Evolutionary conservation across 2,329 filamentous ascomycete species (phyloP).

Genomic region (Sphaceloma murrayae): DNA sequence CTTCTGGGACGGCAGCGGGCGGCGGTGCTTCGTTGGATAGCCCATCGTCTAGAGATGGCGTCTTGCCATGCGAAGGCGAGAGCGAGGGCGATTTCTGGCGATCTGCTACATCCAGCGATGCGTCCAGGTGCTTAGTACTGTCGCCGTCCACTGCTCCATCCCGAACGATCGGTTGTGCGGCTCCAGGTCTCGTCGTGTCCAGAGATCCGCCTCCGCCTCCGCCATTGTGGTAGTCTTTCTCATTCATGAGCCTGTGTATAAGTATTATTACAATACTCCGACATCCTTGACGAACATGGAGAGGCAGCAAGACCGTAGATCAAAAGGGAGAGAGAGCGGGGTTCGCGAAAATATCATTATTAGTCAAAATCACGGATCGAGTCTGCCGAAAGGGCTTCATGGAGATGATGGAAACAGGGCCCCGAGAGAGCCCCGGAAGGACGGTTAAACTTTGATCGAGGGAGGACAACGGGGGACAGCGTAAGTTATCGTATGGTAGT

Average conservation of each 20-base stretch:
- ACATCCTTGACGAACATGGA: neutral
- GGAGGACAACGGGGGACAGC: neutral
- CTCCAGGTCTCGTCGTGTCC: no score
- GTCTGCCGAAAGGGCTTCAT: neutral
- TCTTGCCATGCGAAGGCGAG: neutral
- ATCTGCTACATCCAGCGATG: no score
- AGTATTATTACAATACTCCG: no score
- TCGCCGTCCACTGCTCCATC: no score
- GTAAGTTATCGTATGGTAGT: neutral
- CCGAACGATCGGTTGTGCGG: conserved; percentile 3
- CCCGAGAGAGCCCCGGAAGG: neutral
- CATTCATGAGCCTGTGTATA: neutral
- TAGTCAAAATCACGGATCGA: neutral
- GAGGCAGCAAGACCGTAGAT: neutral
- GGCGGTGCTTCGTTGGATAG: neutral
- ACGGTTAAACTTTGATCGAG: neutral
- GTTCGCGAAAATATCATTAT: no score
- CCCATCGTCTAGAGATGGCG: neutral
- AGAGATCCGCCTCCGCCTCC: no score
- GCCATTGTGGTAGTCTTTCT: neutral
- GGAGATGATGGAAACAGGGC: neutral
- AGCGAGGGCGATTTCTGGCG: no score
- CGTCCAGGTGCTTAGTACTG: no score
- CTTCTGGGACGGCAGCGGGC: conserved; percentile 3
- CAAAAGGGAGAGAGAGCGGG: no score